These are phyloP conservation scores for Boletus barrowsii DNA, from an alignment of 768 basidiomycete genomes.

Conservation along the genomic window DNA sequence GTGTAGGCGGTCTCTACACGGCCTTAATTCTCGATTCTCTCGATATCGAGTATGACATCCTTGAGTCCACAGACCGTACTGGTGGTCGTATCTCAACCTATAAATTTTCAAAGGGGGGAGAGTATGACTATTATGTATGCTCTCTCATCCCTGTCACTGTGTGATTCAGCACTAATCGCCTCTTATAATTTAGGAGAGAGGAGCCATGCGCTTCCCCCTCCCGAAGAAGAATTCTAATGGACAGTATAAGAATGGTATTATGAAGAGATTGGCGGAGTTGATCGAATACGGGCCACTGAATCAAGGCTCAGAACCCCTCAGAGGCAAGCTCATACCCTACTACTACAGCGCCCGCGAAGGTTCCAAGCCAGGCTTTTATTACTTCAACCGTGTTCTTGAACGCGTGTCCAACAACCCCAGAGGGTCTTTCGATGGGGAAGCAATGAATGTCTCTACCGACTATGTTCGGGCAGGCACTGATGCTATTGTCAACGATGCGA, in stretches of 20 bases:
- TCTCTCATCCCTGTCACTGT: neutral
- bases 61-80: slow-evolving; percentile 39
- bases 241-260: slow-evolving; percentile 19
- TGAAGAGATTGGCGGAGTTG: slow-evolving; percentile 32
- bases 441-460: slow-evolving; percentile 4
- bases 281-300: slow-evolving; percentile 20
- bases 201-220: slow-evolving; percentile 40
- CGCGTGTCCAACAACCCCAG: slow-evolving; percentile 5
- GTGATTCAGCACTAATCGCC: neutral
- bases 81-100: slow-evolving; percentile 47
- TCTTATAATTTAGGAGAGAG: slow-evolving; percentile 28
- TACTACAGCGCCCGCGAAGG: slow-evolving; percentile 9
- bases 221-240: slow-evolving; percentile 16
- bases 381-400: slow-evolving; percentile 7
- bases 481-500: slow-evolving; percentile 15
- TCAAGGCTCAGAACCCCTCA: slow-evolving; percentile 2
- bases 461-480: slow-evolving; percentile 18
- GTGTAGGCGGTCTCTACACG: slow-evolving; percentile 36
- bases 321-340: slow-evolving; percentile 22
- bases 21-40: slow-evolving; percentile 45
- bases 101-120: slow-evolving; percentile 30
- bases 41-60: slow-evolving; percentile 42
- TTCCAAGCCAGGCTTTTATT: slow-evolving; percentile 1
- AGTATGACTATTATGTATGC: slow-evolving; percentile 38
- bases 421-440: slow-evolving; percentile 2